Evolutionary conservation across 2,329 filamentous ascomycete genomes (phyloP).

Genomic region (Fusarium abutilonis): DNA sequence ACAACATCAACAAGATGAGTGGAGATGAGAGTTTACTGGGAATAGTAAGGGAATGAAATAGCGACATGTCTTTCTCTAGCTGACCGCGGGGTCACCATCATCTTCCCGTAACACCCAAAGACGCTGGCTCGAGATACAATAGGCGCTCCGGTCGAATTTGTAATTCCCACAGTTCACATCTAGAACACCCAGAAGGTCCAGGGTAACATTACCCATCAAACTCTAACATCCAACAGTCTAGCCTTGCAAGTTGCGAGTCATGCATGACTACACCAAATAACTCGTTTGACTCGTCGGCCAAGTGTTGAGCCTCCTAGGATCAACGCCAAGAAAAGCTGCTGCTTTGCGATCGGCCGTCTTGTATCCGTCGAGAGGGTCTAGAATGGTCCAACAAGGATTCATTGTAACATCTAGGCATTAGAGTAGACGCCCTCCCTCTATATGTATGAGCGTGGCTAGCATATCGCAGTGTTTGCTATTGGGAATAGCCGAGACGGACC

Average conservation of each 20-base stretch:
- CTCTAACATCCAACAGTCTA: not conserved
- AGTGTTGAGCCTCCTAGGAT: not conserved
- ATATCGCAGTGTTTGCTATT: not conserved
- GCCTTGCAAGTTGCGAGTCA: slow-evolving; percentile 13
- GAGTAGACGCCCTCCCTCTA: not conserved
- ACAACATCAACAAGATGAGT: not conserved
- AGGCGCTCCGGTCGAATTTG: not conserved
- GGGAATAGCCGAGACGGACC: not conserved
- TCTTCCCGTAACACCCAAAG: not conserved
- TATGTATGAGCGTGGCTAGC: not conserved
- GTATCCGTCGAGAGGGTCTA: not conserved
- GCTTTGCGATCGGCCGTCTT: not conserved
- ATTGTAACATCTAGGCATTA: not conserved
- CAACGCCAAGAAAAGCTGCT: not conserved
- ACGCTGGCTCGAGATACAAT: slow-evolving; percentile 14
- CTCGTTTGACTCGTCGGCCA: slow-evolving; percentile 7
- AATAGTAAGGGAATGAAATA: slow-evolving; percentile 26
- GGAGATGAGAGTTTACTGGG: slow-evolving; percentile 17
- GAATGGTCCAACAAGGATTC: not conserved
- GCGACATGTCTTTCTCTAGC: slow-evolving; percentile 8
- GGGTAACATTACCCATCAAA: not conserved
- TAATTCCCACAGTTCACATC: not conserved
- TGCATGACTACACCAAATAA: not conserved
- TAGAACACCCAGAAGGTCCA: not conserved
- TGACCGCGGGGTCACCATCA: slow-evolving; percentile 8